Conservation (phyloP, 75 land plant species). For the Chamaecyparis obtusa region DNA sequence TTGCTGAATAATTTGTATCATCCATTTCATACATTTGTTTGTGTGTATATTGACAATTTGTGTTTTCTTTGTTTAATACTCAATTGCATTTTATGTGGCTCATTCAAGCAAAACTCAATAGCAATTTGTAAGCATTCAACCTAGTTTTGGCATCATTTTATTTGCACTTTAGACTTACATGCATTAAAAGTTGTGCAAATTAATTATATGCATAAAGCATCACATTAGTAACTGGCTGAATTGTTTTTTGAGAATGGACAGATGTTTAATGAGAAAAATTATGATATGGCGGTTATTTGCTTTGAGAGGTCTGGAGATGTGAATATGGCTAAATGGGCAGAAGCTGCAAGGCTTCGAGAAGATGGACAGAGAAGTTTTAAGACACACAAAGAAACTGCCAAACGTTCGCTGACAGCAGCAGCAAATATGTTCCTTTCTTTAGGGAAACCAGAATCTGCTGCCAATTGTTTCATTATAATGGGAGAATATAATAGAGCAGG, state of each 20-base stretch:
- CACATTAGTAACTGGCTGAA: not conserved
- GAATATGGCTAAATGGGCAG: conserved; percentile 34
- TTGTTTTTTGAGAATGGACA: conserved; percentile 13
- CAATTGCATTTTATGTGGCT: not conserved
- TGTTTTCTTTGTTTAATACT: too few species aligned
- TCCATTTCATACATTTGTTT: not conserved
- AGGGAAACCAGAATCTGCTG: conserved; percentile 47
- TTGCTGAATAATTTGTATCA: not conserved
- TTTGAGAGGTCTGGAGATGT: conserved; percentile 65
- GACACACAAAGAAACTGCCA: conserved; percentile 28
- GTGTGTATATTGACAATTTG: not conserved
- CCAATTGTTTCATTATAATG: conserved; percentile 45
- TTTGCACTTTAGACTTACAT: not conserved
- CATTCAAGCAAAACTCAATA: not conserved
- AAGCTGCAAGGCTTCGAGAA: conserved; percentile 48
- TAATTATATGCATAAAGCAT: not conserved
- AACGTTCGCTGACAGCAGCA: conserved; percentile 28
- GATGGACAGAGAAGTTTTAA: conserved; percentile 24
- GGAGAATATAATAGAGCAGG: conserved; percentile 69
- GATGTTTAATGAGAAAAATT: conserved; percentile 48
- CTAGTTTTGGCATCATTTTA: not conserved
- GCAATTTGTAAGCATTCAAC: not conserved
- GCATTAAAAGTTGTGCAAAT: not conserved
- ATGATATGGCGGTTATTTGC: conserved; percentile 65
- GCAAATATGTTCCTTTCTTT: conserved; percentile 49